Evolutionary conservation across 208 protist genomes (phyloP), one percentile per base, ranked within the genome.

Genomic region (Wallacemonas sp.): DNA sequence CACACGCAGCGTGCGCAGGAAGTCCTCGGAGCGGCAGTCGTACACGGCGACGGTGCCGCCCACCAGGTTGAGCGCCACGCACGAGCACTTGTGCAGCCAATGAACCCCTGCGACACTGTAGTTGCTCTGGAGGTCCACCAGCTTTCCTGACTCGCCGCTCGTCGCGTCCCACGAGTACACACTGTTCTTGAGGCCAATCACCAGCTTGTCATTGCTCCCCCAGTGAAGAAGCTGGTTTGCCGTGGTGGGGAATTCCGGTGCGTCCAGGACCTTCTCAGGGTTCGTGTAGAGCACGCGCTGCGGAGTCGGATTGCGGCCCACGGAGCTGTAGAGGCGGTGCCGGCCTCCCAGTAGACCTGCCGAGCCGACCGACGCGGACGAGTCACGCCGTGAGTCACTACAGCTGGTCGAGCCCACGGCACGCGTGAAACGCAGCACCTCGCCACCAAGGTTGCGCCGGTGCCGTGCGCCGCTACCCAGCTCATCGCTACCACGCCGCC

Each of bases 201-300:
- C 69, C 36, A 94, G 78, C 71, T 81, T 80, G 63, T 94, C 90
- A 67, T 94, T 92, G 34, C 71, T 78, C 12, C 85, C 89, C 86
- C 89, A 94, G 76, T 94, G 78, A 34, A 94, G 76, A 27, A 92
- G 78, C 68, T 94, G 85, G 13, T 68, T 62, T 1, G 81, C 69
- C 27, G 66, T 54, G 39, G 67, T 32, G 10, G 83, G 81, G 62
- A 93, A 91, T 62, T 91, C 73, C 4, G 85, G 89, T 10, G 89
- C 89, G 59, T 92, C 89, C 29, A 94, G 71, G 4, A 92, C 83
- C 21, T 85, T 73, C 52, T 91, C 79, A 1, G 89, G 89, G 32
- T 89, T 91, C 2, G 85, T 81, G 71, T 75, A 81, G 48, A 91
- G 73, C 24, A 87, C 71, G 8, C 81, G 69, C n/a, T 42, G 12